Conservation (phyloP, 306 rosid genomes). For the Alnus glutinosa region DNA sequence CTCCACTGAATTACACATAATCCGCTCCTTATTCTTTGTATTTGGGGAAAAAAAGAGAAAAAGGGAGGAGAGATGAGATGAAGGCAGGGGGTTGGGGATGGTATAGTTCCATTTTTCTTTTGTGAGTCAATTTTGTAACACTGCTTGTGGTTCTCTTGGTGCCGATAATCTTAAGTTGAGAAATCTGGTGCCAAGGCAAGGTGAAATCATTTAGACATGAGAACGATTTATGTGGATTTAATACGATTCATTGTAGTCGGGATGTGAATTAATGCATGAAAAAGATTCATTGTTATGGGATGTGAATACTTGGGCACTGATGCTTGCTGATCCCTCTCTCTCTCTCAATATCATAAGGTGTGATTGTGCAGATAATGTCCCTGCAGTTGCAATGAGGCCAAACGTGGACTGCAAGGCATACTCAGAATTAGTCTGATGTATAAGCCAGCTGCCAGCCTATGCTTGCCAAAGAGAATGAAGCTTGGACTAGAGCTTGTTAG, state of each 20-base stretch:
- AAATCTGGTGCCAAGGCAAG: background rate
- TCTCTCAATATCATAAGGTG: background rate
- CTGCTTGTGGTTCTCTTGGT: background rate
- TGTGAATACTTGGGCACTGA: background rate
- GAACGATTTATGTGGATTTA: background rate
- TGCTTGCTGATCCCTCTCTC: background rate
- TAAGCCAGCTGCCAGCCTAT: too few species aligned
- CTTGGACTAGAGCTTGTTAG: too few species aligned
- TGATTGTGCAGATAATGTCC: too few species aligned
- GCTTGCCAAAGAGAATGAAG: too few species aligned
- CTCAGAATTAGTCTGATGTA: too few species aligned
- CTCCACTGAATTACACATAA: conserved; percentile 22
- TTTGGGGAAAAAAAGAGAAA: conserved; percentile 19
- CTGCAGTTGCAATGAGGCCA: too few species aligned
- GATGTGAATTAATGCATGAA: background rate
- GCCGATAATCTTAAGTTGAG: background rate
- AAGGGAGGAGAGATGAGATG: conserved; percentile 28
- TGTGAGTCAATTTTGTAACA: background rate
- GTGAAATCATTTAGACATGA: background rate
- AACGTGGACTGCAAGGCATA: too few species aligned
- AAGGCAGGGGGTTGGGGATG: background rate
- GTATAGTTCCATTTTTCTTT: background rate
- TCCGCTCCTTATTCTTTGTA: conserved; percentile 30
- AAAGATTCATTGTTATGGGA: background rate
- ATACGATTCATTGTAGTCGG: background rate